Evolutionary conservation across 305 asterid genomes (phyloP).

Genomic region (Coffea humblotiana): DNA sequence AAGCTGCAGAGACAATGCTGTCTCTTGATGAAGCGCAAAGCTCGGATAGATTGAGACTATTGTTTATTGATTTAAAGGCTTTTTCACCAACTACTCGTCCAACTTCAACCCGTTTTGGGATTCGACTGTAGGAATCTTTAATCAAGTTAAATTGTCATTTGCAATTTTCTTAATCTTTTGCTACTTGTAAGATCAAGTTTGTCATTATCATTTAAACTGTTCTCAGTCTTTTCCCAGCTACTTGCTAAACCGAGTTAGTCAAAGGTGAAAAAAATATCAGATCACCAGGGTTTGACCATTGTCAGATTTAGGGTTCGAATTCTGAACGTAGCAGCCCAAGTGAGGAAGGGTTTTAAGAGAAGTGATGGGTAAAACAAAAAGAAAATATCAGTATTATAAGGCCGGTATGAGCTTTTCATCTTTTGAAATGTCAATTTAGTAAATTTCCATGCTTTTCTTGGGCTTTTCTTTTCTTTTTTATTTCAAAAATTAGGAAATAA

Average conservation of each 20-base stretch:
- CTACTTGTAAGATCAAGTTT: not conserved
- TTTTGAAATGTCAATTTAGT: not conserved
- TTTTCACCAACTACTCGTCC: not conserved
- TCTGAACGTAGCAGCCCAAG: too few species aligned
- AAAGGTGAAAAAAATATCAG: not conserved
- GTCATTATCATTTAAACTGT: not conserved
- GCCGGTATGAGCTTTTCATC: too few species aligned
- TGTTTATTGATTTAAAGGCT: not conserved
- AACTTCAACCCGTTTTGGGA: not conserved
- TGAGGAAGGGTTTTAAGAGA: too few species aligned
- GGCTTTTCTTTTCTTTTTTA: not conserved
- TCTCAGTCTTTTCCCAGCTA: not conserved
- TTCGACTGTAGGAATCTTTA: not conserved
- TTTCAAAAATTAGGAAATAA: too few species aligned
- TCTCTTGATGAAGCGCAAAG: slow-evolving; percentile 3
- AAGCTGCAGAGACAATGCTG: not conserved
- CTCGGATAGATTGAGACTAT: not conserved
- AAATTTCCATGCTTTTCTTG: not conserved
- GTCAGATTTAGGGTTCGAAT: too few species aligned
- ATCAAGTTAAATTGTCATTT: not conserved
- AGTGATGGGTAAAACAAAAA: too few species aligned
- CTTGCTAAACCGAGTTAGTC: not conserved
- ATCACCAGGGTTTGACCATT: too few species aligned
- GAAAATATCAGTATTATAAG: too few species aligned
- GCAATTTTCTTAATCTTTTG: not conserved